Base-by-base conservation (phyloP, 331 rosid species). In the Acacia concinna region DNA sequence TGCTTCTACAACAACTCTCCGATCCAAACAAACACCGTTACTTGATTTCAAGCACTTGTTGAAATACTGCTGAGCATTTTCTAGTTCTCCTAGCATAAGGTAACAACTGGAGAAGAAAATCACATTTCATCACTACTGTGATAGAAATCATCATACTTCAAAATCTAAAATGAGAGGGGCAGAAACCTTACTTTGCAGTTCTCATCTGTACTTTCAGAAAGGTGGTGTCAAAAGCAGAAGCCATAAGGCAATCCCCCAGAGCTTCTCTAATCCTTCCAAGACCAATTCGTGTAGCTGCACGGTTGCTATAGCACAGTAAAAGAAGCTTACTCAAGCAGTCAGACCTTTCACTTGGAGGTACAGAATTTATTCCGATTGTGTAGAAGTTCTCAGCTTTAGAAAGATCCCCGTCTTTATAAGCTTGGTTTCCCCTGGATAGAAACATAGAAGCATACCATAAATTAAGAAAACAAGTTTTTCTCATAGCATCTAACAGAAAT, bases 221-320 rank as follows among this genome's bases (percentile, higher is more conserved):
- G 83, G 73, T 68, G 57, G 99, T 91, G 79, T 96, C 99, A 86
- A 93, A 78, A 66, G 78, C 77, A 57, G 73, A 66, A 80, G 97
- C 96, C 87, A 83, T 83, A 87, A 63, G 25, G 78, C 94, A 96
- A 84, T 93, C 98, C 85, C 79, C 93, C 73, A 96, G 67, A 66
- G 98, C 99, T 73, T 91, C 94, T 85, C 90, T 90, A 77, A 96
- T 87, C 85, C 88, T 91, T 82, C 90, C 92, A 78, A 96, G 91
- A 71, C 79, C 34, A 92, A 89, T 93, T 40, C 94, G 86, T 51
- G 97, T 74, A 51, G 96, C 93, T 21, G 98, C 99, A 21, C 97
- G 98, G 79, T 91, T 93, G 86, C 97, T 95, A 74, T 91, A 93
- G 80, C 98, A 95, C 60, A 93, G 87, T 86, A 85, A 77, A 78